Percentiles rank a stretch among this genome's conserved stretches.
Evolutionary conservation across 192 early-diverging fungal genomes (phyloP).

Genomic region (Umbelopsis sp.): DNA sequence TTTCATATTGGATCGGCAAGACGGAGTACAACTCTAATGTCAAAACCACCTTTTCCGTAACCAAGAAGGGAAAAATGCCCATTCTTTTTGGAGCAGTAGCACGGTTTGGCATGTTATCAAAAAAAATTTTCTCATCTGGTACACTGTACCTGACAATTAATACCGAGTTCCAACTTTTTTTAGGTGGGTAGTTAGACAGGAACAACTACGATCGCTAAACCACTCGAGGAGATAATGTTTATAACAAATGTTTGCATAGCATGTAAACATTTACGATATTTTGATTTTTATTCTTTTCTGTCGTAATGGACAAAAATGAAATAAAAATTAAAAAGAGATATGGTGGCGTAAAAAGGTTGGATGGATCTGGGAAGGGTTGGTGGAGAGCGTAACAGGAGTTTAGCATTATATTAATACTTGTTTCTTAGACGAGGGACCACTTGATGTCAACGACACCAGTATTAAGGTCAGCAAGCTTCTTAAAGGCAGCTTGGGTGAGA

Average conservation of each 20-base stretch:
- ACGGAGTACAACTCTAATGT: no score
- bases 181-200: no score
- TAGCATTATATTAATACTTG: no score
- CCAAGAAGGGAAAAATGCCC: no score
- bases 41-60: no score
- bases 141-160: no score
- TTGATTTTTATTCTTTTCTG: background rate
- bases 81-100: no score
- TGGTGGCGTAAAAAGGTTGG: background rate
- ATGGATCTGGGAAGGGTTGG: background rate
- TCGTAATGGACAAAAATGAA: background rate
- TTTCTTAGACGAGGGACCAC: slow-evolving; percentile 39
- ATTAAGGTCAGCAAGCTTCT: slow-evolving; percentile 32
- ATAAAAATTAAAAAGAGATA: background rate
- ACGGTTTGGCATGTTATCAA: no score
- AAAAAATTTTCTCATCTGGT: no score
- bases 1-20: no score
- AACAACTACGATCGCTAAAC: background rate
- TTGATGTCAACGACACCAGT: slow-evolving; percentile 40
- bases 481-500: slow-evolving; percentile 41
- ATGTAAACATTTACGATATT: background rate
- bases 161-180: no score
- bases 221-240: background rate
- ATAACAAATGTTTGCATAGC: slow-evolving; percentile 4
- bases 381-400: background rate